phyloP scores from a whole-genome alignment of 1,284 basidiomycete species.

The Boletus smithii region DNA sequence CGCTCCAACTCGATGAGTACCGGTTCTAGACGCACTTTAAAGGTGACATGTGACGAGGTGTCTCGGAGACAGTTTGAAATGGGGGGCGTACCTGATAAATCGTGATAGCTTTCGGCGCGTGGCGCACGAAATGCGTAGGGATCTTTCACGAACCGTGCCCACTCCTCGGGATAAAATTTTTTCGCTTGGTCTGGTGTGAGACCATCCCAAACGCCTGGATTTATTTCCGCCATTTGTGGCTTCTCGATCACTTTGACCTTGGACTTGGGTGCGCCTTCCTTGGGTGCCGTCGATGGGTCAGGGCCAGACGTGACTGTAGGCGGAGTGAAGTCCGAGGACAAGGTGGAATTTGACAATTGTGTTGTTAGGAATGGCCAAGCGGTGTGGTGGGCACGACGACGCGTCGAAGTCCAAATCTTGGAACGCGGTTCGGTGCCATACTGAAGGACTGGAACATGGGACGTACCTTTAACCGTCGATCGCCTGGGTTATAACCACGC shows the following conservation, averaged over 20 bases:
- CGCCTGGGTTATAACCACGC: slow-evolving; percentile 58
- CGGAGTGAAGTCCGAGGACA: slow-evolving; percentile 8
- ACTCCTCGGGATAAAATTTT: slow-evolving; percentile 90
- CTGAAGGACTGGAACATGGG: background rate
- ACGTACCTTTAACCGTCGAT: slow-evolving; percentile 74
- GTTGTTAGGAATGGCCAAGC: slow-evolving; percentile 86
- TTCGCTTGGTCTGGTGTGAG: slow-evolving; percentile 87
- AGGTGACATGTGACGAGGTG: background rate
- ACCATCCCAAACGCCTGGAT: slow-evolving; percentile 96
- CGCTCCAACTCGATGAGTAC: slow-evolving; percentile 83
- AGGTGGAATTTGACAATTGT: slow-evolving; percentile 9
- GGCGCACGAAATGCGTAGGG: slow-evolving; percentile 93
- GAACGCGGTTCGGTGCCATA: background rate
- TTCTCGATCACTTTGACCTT: slow-evolving; percentile 89
- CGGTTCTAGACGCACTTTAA: slow-evolving; percentile 71
- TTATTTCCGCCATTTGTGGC: slow-evolving; percentile 95
- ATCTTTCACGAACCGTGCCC: slow-evolving; percentile 88
- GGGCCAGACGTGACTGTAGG: too few relatives aligned
- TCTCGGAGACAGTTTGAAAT: slow-evolving; percentile 1
- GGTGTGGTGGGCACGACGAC: slow-evolving; percentile 89
- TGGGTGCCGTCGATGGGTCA: background rate
- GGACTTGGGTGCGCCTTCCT: slow-evolving; percentile 26
- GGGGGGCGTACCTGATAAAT: slow-evolving; percentile 58
- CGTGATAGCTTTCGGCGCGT: slow-evolving; percentile 92
- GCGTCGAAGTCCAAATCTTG: slow-evolving; percentile 96